phyloP scores from a whole-genome alignment of 2,329 filamentous ascomycete genomes.

The Lomentospora prolificans region DNA sequence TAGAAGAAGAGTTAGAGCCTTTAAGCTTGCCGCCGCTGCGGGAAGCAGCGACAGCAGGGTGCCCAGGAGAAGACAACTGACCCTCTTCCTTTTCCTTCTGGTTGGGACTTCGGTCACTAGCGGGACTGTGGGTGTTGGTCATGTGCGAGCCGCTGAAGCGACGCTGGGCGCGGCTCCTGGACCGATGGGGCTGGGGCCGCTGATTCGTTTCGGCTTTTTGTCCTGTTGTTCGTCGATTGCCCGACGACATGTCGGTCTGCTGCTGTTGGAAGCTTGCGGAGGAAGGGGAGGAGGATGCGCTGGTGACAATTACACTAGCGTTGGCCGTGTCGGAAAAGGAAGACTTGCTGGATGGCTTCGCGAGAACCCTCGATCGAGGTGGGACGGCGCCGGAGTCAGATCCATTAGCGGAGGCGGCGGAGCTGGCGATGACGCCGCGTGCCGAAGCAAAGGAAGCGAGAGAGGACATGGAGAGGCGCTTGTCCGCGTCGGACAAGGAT shows the following conservation, averaged over 20 bases:
- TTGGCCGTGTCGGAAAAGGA: conserved; percentile 40
- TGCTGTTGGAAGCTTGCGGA: not conserved
- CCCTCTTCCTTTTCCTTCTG: conserved; percentile 49
- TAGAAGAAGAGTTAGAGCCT: conserved; percentile 16
- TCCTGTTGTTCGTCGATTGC: conserved; percentile 9
- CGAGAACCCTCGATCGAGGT: conserved; percentile 32
- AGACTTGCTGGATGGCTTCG: conserved; percentile 34
- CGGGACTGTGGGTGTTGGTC: conserved; percentile 73
- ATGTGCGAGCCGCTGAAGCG: conserved; percentile 73
- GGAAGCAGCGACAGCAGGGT: not conserved
- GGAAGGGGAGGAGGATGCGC: conserved; percentile 27
- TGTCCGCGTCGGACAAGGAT: conserved; percentile 43
- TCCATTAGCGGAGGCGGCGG: conserved; percentile 41
- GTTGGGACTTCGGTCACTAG: conserved; percentile 53
- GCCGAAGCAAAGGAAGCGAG: conserved; percentile 60
- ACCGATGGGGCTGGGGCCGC: conserved; percentile 42
- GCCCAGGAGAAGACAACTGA: conserved; percentile 16
- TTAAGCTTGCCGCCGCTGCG: not conserved
- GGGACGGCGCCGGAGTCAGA: conserved; percentile 34
- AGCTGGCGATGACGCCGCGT: conserved; percentile 37
- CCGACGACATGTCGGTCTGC: not conserved
- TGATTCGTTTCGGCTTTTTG: conserved; percentile 11
- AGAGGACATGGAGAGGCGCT: conserved; percentile 64
- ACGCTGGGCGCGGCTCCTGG: conserved; percentile 60
- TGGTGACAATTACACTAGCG: conserved; percentile 43